A percentile compares a stretch with the other conserved stretches of the same genome.
Conservation (phyloP, 75 land plant genomes). For the Sequoiadendron giganteum region DNA sequence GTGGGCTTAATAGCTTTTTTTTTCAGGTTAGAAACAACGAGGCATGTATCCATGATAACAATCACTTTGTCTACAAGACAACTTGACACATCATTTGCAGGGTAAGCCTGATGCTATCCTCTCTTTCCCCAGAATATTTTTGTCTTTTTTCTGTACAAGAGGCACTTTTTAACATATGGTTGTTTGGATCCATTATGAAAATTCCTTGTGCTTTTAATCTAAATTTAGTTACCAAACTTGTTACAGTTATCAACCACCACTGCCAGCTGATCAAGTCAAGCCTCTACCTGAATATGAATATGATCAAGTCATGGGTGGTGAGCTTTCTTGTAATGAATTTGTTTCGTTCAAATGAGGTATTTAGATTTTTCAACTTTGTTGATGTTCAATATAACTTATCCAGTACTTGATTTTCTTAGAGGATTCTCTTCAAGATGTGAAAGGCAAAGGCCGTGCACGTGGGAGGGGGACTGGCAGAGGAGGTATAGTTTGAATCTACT, state of each 20-base stretch:
- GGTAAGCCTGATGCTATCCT: constrained; percentile 29
- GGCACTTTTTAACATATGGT: background rate
- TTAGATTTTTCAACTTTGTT: background rate
- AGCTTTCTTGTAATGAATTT: background rate
- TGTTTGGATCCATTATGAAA: background rate
- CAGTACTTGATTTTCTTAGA: constrained; percentile 9
- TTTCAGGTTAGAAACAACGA: constrained; percentile 61
- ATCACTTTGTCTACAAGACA: constrained; percentile 67
- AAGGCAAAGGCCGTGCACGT: constrained; percentile 33
- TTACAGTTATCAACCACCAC: constrained; percentile 42
- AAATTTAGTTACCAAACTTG: background rate
- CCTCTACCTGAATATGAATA: constrained; percentile 28
- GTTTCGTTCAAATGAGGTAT: background rate
- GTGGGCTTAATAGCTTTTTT: background rate
- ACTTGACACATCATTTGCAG: constrained; percentile 55
- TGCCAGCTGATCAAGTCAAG: constrained; percentile 39
- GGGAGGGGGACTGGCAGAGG: constrained; percentile 42
- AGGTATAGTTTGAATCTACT: constrained; percentile 10
- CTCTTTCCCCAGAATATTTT: background rate
- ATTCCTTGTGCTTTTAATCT: background rate
- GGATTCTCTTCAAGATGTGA: constrained; percentile 14
- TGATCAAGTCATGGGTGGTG: constrained; percentile 45
- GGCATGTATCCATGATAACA: constrained; percentile 82
- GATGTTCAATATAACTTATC: background rate
- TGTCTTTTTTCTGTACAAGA: background rate